Evolutionary conservation across 768 basidiomycete genomes (phyloP).

Genomic region (Paxillus ammoniavirescens): DNA sequence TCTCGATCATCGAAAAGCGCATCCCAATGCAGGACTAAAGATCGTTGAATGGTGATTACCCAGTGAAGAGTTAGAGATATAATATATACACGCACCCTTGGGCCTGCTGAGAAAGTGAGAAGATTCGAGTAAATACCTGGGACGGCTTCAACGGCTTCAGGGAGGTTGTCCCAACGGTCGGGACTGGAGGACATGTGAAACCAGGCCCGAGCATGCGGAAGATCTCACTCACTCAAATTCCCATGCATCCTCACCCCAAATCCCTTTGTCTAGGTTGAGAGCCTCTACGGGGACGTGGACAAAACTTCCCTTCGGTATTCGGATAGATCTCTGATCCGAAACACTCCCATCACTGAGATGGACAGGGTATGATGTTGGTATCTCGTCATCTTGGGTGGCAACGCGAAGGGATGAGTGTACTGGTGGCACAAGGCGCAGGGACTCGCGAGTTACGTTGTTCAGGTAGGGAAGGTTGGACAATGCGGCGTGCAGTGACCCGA

Average conservation of each 20-base stretch:
- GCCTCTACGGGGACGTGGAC: conserved; percentile 80
- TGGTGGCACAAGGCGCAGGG: conserved; percentile 75
- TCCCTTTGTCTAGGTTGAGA: conserved; percentile 70
- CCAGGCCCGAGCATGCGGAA: background rate
- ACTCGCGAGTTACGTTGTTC: conserved; percentile 74
- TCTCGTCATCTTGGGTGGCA: conserved; percentile 72
- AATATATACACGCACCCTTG: conserved; percentile 61
- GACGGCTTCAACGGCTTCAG: conserved; percentile 60
- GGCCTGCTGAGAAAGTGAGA: conserved; percentile 78
- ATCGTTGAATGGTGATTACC: conserved; percentile 1
- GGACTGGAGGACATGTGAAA: conserved; percentile 45
- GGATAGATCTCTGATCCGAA: conserved; percentile 41
- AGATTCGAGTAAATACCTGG: conserved; percentile 74
- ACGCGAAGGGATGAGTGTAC: conserved; percentile 80
- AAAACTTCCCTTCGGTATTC: conserved; percentile 65
- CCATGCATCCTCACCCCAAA: conserved; percentile 85
- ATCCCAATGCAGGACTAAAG: conserved; percentile 78
- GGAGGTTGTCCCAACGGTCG: conserved; percentile 77
- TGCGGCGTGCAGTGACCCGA: conserved; percentile 53
- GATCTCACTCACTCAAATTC: conserved; percentile 61
- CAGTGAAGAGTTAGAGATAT: background rate
- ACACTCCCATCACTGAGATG: conserved; percentile 46
- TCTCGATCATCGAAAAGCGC: conserved; percentile 81
- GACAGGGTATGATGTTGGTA: conserved; percentile 71
- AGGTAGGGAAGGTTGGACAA: conserved; percentile 67